A percentile compares a stretch with the other conserved stretches of the same genome.
These are phyloP conservation scores for Abrus precatorius DNA, from an alignment of 306 rosid species.

Conservation along the genomic window DNA sequence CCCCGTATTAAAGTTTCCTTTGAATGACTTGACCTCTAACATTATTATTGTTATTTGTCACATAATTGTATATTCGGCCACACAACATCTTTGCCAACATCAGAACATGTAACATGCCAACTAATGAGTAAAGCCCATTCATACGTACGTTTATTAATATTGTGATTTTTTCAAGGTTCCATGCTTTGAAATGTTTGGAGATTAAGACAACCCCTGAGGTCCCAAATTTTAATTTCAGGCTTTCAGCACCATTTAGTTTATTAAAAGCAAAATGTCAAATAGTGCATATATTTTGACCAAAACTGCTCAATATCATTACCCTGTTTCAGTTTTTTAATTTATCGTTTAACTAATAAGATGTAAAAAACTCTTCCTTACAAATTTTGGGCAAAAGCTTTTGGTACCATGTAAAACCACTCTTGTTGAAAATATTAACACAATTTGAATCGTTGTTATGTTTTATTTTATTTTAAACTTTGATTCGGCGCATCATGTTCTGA, in stretches of 20 bases:
- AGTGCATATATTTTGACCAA: too few species aligned
- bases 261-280: too few species aligned
- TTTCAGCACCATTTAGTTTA: too few species aligned
- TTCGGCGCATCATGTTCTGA: neutral
- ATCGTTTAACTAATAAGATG: too few species aligned
- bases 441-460: neutral
- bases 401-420: neutral
- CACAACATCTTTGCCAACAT: conserved; percentile 11
- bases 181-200: conserved; percentile 5
- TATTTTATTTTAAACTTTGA: neutral
- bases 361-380: too few species aligned
- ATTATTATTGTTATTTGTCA: conserved; percentile 16
- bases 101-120: conserved; percentile 14
- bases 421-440: neutral
- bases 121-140: neutral
- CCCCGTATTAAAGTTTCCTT: conserved; percentile 39
- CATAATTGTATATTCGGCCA: neutral
- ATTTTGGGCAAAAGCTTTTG: too few species aligned
- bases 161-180: neutral
- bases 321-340: too few species aligned
- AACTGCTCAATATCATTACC: too few species aligned
- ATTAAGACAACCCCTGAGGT: neutral
- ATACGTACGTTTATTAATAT: neutral
- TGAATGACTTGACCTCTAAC: conserved; percentile 37
- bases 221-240: neutral